phyloP scores from a whole-genome alignment of 2,329 filamentous ascomycete species.

The Exserohilum rostratum region DNA sequence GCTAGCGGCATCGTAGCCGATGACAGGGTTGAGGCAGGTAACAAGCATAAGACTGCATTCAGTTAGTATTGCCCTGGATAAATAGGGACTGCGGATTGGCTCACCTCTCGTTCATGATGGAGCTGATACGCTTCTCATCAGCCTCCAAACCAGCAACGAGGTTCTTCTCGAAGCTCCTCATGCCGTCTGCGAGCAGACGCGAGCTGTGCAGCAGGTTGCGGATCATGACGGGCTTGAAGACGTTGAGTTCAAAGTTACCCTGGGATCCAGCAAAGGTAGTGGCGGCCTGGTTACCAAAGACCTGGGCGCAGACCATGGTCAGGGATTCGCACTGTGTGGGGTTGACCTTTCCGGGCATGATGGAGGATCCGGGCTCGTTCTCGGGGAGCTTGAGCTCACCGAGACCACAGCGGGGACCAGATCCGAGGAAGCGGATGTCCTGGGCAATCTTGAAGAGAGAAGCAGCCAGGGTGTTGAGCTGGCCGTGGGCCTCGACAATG shows the following conservation, averaged over 20 bases:
- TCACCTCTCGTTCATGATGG: conserved; percentile 93
- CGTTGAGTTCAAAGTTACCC: conserved; percentile 98
- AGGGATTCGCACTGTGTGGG: conserved; percentile 97
- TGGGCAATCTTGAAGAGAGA: conserved; percentile 98
- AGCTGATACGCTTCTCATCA: conserved; percentile 89
- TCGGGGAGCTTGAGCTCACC: conserved; percentile 93
- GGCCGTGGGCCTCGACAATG: conserved; percentile 90
- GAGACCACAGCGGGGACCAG: conserved; percentile 91
- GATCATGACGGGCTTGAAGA: conserved; percentile 98
- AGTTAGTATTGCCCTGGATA: conserved; percentile 12
- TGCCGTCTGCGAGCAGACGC: conserved; percentile 85
- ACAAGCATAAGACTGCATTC: conserved; percentile 86
- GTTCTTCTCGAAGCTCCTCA: conserved; percentile 95
- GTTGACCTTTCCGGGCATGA: conserved; percentile 99
- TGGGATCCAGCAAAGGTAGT: conserved; percentile 94
- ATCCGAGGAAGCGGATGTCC: conserved; percentile 96
- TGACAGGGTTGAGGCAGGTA: conserved; percentile 66
- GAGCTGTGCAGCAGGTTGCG: conserved; percentile 92
- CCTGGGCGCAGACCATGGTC: conserved; percentile 97
- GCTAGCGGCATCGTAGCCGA: conserved; percentile 42
- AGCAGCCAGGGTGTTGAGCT: conserved; percentile 87
- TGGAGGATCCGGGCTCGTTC: conserved; percentile 96
- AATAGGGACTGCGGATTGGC: conserved; percentile 30
- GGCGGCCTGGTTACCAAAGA: conserved; percentile 96
- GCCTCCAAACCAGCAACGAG: conserved; percentile 85